Conservation (phyloP, 2,329 filamentous ascomycete genomes). For the Chaetothyriales sp. region DNA sequence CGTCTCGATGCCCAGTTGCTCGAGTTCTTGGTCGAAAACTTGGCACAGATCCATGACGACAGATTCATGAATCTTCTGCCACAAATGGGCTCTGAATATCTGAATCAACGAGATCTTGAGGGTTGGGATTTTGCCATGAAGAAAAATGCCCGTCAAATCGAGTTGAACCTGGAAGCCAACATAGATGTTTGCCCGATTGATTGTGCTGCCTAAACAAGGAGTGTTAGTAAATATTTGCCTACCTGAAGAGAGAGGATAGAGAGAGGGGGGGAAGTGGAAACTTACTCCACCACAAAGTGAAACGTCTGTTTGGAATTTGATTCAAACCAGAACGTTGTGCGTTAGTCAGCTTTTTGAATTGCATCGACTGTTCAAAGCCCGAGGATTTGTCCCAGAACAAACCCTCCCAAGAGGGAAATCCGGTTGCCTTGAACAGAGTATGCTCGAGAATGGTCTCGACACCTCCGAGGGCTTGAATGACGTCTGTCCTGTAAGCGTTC, state of each 20-base stretch:
- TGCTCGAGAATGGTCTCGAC: constrained; percentile 97
- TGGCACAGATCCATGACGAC: constrained; percentile 99
- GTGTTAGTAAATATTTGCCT: constrained; percentile 1
- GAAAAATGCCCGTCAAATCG: constrained; percentile 94
- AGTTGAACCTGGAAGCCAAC: constrained; percentile 99
- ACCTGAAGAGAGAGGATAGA: not conserved
- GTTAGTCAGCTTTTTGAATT: constrained; percentile 98
- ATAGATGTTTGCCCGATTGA: constrained; percentile 93
- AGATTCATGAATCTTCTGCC: constrained; percentile 99
- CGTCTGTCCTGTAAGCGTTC: constrained; percentile 89
- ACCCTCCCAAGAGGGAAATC: constrained; percentile 93
- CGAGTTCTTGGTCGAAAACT: constrained; percentile 93
- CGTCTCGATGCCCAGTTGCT: constrained; percentile 89
- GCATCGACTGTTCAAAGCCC: constrained; percentile 57
- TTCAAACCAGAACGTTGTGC: constrained; percentile 93
- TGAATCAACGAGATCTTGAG: constrained; percentile 96
- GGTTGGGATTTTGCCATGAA: constrained; percentile 97
- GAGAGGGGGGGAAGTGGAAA: not conserved
- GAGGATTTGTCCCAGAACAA: constrained; percentile 63
- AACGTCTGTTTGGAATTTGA: constrained; percentile 96
- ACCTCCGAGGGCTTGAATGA: constrained; percentile 89
- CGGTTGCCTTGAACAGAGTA: constrained; percentile 90
- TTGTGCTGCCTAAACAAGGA: constrained; percentile 30
- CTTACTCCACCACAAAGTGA: constrained; percentile 84
- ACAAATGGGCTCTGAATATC: constrained; percentile 98